Base-by-base conservation (phyloP, 148 eudicot species). In the Gaultheria prostrata region DNA sequence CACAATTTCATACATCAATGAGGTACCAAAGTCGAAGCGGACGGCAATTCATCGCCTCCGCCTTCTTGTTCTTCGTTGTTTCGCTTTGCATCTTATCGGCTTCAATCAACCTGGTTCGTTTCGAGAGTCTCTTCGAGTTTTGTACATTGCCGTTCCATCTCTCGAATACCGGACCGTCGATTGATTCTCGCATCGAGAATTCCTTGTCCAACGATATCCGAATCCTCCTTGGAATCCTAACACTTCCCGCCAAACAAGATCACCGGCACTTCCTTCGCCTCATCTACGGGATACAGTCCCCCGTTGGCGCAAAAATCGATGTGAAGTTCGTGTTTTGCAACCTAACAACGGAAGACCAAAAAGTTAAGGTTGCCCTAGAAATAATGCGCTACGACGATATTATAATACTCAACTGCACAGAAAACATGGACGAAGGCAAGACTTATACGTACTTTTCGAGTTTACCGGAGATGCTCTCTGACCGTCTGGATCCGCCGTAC, bases 301-400 rank as follows among this genome's bases (percentile, higher is more conserved):
- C 83, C 0, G 85, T 71, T 0, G 91, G 93, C 0, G 93, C 95
- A 14, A 88, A 84, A 53, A 85, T 96, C 0, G 97, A 96, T 43
- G 88, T 96, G 8, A 96, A 86, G 83, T 96, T 96, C 50, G 97
- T 96, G 24, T 96, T 96, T 54, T 96, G 99, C 84, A 93, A 94
- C 88, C 90, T 96, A 7, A 92, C 39, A 33, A 33, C 97, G 67
- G 98, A 96, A 76, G 98, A 94, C 51, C 97, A 96, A 74, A 92
- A 86, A 33, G 91, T 93, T 1, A 46, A 92, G 9, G 90, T 96
- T 13, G 97, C 98, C 15, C 87, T 95, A 24, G 98, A 96, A 79
- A 96, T 96, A 35, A 94, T 96, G 95, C 92, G 83, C 2, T 87
- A 89, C 86, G 77, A 95, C 12, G 97, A 95, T 35, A 95, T 95